phyloP scores from a whole-genome alignment of 257 asterid genomes.

The Paulownia fortunei region DNA sequence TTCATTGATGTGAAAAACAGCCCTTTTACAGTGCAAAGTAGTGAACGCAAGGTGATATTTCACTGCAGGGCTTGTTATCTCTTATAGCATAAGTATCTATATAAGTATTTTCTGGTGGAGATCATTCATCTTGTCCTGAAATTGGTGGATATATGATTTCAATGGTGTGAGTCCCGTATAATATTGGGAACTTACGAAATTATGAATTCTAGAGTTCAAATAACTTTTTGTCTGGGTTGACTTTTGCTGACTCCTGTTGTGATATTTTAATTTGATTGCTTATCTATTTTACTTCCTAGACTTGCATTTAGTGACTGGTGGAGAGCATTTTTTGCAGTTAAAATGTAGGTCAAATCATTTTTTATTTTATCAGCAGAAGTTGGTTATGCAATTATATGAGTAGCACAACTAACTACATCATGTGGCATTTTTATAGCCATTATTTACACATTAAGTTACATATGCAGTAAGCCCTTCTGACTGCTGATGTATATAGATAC shows the following conservation, averaged over 20 bases:
- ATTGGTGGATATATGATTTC: not conserved
- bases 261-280: not conserved
- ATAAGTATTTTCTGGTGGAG: not conserved
- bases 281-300: not conserved
- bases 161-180: not conserved
- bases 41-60: no score
- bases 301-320: not conserved
- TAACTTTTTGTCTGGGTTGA: no score
- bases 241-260: not conserved
- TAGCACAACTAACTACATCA: no score
- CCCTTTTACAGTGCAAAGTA: no score
- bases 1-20: no score
- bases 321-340: not conserved
- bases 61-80: no score
- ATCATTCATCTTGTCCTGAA: not conserved
- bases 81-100: conserved; percentile 1
- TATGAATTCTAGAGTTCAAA: not conserved
- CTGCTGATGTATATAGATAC: no score
- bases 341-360: not conserved
- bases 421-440: not conserved
- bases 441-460: conserved; percentile 5
- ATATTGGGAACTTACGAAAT: no score
- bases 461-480: not conserved
- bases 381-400: no score
- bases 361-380: no score